A percentile compares a stretch with the other conserved stretches of the same genome.
phyloP scores from a whole-genome alignment of 2,329 filamentous ascomycete genomes.

The Aspergillus ruber region DNA sequence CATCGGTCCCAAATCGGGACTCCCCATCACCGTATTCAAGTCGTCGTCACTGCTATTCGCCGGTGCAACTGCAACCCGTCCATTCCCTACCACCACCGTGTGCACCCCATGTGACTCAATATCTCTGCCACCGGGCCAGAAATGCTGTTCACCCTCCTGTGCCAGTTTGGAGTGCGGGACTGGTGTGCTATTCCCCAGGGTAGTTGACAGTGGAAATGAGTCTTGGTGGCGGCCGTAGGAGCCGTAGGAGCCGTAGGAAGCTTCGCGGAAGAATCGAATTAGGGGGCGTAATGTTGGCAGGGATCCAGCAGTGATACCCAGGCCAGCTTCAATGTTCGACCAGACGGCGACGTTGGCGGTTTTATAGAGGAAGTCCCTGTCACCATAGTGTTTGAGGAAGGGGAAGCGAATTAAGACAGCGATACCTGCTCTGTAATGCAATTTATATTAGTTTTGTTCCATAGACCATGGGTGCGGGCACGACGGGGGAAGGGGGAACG shows the following conservation, averaged over 20 bases:
- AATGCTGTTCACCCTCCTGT: constrained; percentile 5
- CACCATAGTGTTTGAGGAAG: constrained; percentile 7
- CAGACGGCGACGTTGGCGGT: constrained; percentile 40
- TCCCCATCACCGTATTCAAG: constrained; percentile 3
- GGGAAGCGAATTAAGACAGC: constrained; percentile 18
- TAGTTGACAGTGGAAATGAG: constrained; percentile 13
- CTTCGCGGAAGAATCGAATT: constrained; percentile 25
- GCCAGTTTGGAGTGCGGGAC: constrained; percentile 3
- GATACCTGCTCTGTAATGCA: constrained; percentile 16
- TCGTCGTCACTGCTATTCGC: constrained; percentile 15
- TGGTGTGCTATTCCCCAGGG: constrained; percentile 3
- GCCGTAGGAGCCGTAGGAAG: constrained; percentile 13
- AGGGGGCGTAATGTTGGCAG: constrained; percentile 40
- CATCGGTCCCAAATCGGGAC: not conserved
- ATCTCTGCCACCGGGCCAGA: constrained; percentile 8
- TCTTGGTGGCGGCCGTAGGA: constrained; percentile 8
- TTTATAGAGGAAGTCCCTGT: constrained; percentile 21
- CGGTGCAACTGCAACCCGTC: constrained; percentile 3
- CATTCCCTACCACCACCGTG: constrained; percentile 17
- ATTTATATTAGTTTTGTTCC: constrained; percentile 20
- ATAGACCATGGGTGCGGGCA: not conserved
- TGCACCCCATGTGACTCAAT: constrained; percentile 13
- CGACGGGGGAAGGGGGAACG: constrained; percentile 17
- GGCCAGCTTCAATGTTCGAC: constrained; percentile 26
- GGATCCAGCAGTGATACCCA: constrained; percentile 33